Base-by-base conservation (phyloP, 1,284 basidiomycete genomes). In the Sporisorium reilianum region DNA sequence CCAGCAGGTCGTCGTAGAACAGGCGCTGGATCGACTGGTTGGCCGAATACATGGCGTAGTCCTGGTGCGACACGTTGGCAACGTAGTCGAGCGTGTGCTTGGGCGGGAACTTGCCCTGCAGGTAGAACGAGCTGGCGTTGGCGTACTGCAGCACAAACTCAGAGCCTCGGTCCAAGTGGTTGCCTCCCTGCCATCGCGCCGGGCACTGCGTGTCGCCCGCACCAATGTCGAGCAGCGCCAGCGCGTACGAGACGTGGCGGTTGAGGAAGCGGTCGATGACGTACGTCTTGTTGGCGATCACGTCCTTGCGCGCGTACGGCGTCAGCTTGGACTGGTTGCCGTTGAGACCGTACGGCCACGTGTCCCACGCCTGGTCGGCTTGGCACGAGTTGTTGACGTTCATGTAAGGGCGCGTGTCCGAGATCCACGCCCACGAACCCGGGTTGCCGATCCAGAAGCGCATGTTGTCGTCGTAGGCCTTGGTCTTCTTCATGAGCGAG, bases 321-420 rank as follows among this genome's bases (percentile, higher is more conserved):
- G 71, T 66, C 34, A 82, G 67, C 23, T 66, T 64, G 18, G 80
- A 63, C 45, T 73, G 57, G 22, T 67, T 73, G 42, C 80, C 80
- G 12, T 75, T 62, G 18, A 84, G 63, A 11, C 82, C 82, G 53
- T 83, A 84, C 50, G 81, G 82, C 75, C 80, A 84, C 7, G 79
- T 60, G 49, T 84, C 77, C 57, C 57, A 74, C 3, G 26, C 42
- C 32, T 69, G 72, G 42, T 26, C 44, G 22, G 48, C 51, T 2
- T 44, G 32, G 46, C 80, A 83, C 11, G 64, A 40, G 23, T 41
- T 28, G 41, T 64, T 70, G 36, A 42, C 54, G 32, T 55, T 61
- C 50, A 63, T 66, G 57, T 74, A 62, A 7, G 79, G 79, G 23
- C 82, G 73, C 7, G 67, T 62, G 32, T 72, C 64, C 41, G 63